These are phyloP conservation scores for Lenzites betulinus DNA, from an alignment of 768 basidiomycete species.

Conservation along the genomic window DNA sequence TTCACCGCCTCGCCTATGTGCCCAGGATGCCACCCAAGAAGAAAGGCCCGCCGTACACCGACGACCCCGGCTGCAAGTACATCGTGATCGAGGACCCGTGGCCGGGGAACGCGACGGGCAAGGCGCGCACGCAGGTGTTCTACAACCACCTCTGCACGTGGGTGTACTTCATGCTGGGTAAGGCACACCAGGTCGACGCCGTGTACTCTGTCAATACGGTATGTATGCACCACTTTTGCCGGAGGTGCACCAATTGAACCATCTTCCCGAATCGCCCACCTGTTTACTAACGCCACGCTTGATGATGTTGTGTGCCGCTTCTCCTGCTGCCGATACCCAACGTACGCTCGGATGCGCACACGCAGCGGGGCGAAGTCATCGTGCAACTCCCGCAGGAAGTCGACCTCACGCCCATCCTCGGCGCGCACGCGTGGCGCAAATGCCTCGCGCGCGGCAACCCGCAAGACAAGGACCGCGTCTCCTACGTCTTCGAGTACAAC, in stretches of 20 bases:
- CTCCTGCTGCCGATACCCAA: no score
- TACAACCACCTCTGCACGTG: constrained; percentile 27
- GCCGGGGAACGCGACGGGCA: constrained; percentile 23
- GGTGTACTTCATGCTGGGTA: constrained; percentile 27
- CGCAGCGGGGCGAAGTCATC: constrained; percentile 27
- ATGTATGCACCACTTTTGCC: constrained; percentile 12
- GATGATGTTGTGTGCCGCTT: neutral
- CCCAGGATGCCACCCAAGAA: constrained; percentile 8
- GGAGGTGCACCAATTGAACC: neutral
- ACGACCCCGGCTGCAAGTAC: constrained; percentile 30
- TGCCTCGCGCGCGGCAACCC: constrained; percentile 6
- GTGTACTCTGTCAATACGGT: constrained; percentile 28
- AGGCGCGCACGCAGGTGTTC: constrained; percentile 17
- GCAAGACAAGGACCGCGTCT: constrained; percentile 16
- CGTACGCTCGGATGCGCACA: no score
- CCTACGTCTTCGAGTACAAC: constrained; percentile 32
- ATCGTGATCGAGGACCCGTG: constrained; percentile 33
- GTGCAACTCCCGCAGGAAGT: constrained; percentile 24
- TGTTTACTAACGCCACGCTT: neutral
- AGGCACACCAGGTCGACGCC: constrained; percentile 12
- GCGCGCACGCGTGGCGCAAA: constrained; percentile 28
- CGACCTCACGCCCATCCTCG: constrained; percentile 26
- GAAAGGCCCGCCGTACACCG: constrained; percentile 30
- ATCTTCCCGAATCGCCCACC: neutral
- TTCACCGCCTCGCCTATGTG: no score